Base-by-base conservation (phyloP, 2,329 filamentous ascomycete genomes). In the Sporothrix humicola region DNA sequence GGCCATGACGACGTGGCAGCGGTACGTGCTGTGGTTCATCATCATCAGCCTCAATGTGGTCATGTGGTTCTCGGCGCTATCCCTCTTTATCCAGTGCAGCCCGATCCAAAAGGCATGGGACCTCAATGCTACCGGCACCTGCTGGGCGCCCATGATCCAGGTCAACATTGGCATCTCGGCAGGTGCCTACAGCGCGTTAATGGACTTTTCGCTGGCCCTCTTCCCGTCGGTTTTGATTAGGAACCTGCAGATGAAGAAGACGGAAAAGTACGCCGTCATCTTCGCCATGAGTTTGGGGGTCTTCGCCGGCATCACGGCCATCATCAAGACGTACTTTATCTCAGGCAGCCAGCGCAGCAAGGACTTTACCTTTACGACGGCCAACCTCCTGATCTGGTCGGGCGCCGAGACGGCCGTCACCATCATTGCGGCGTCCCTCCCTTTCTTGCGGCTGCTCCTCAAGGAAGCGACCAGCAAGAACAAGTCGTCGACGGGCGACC, bases 231-330 rank as follows among this genome's bases (percentile, higher is more conserved):
- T 77, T 26, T 72, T 82, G 4, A 77, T 82, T 13, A 77, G 80
- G 76, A 76, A 78, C 0, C 77, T 80, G 56, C 76, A 80, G 37
- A 82, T 81, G 79, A 79, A 77, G 59, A 78, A 75, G 69, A 76
- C 77, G 26, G 81, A 82, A 56, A 80, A 80, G 71, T 74, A 81
- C 17, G 80, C 80, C 7, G 81, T 80, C 13, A 79, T 79, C 17
- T 72, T 79, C 3, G 79, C 80, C 68, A 82, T 82, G 81, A 81
- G 81, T 61, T 78, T 82, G 63, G 81, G 81, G 1, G 44, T 82
- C 3, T 77, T 82, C 56, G 79, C 79, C 42, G 80, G 79, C 2
- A 77, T 78, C 15, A 77, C 77, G 10, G 78, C 78, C 37, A 74
- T 80, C 20, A 72, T 79, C 26, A 81, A 81, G 74, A 78, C 75